A percentile compares a stretch with the other conserved stretches of the same genome.
Evolutionary conservation across 2,329 filamentous ascomycete species (phyloP).

Genomic region (Penicillium oxalicum): DNA sequence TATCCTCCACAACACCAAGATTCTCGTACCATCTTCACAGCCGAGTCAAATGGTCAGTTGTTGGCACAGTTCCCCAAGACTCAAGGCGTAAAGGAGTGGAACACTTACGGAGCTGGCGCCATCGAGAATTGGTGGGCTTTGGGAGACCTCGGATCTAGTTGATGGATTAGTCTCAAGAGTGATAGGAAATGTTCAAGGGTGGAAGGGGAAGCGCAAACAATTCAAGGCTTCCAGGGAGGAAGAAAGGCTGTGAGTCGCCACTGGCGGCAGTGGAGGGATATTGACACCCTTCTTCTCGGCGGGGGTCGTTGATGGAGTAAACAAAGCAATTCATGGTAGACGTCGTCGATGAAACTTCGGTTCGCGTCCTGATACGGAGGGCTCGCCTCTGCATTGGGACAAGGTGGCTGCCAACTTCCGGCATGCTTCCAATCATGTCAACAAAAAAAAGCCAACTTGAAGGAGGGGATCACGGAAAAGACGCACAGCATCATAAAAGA

Average conservation of each 20-base stretch:
- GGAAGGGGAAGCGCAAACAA: constrained; percentile 24
- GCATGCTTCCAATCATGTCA: constrained; percentile 24
- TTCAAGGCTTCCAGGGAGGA: constrained; percentile 29
- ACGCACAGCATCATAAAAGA: constrained; percentile 43
- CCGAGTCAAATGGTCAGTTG: constrained; percentile 1
- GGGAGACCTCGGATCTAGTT: constrained; percentile 25
- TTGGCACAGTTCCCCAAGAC: neutral
- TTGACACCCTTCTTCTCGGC: constrained; percentile 34
- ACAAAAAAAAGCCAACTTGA: neutral
- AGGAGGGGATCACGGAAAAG: neutral
- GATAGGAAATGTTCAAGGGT: neutral
- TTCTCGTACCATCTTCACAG: constrained; percentile 51
- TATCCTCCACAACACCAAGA: constrained; percentile 57
- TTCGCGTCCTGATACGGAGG: constrained; percentile 37
- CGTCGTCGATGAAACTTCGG: constrained; percentile 53
- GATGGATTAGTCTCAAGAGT: constrained; percentile 11
- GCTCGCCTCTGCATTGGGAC: constrained; percentile 27
- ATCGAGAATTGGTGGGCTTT: constrained; percentile 27
- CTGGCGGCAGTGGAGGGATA: constrained; percentile 27
- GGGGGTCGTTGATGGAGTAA: constrained; percentile 44
- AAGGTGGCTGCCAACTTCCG: constrained; percentile 41
- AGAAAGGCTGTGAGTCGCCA: constrained; percentile 38
- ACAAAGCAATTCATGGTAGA: constrained; percentile 52
- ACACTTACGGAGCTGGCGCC: constrained; percentile 29
- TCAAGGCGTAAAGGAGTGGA: neutral